Evolutionary conservation across 345 rosid species (phyloP).

Genomic region (Tarenaya hassleriana): DNA sequence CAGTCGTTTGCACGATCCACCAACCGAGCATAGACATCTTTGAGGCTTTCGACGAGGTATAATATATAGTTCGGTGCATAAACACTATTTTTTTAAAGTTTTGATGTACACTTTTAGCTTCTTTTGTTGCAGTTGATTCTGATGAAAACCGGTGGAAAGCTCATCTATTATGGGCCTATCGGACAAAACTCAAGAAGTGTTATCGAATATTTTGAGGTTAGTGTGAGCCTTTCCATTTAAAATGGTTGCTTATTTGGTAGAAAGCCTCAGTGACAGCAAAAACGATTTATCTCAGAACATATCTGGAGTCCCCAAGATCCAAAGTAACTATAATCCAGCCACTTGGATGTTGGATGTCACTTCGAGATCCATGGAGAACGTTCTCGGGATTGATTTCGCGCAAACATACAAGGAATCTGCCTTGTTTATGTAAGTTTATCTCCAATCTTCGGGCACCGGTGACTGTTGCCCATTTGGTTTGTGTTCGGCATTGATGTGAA

Average conservation of each 20-base stretch:
- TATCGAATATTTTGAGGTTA: slow-evolving; percentile 38
- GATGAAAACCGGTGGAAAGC: slow-evolving; percentile 38
- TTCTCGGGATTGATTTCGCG: slow-evolving; percentile 38
- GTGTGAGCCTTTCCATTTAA: slow-evolving; percentile 2
- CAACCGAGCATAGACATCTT: slow-evolving; percentile 49
- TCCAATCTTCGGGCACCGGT: slow-evolving; percentile 13
- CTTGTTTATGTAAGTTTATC: slow-evolving; percentile 29
- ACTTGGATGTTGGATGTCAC: slow-evolving; percentile 67
- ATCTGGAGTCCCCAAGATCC: slow-evolving; percentile 44
- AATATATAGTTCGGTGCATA: background rate
- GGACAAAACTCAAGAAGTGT: slow-evolving; percentile 36
- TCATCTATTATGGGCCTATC: slow-evolving; percentile 33
- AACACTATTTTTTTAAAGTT: background rate
- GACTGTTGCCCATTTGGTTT: background rate
- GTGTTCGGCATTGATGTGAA: background rate
- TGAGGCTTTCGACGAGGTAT: slow-evolving; percentile 48
- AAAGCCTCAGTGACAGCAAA: background rate
- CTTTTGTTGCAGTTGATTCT: slow-evolving; percentile 31
- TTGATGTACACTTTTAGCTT: background rate
- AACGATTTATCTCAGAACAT: slow-evolving; percentile 25
- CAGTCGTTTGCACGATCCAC: slow-evolving; percentile 49
- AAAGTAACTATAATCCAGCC: slow-evolving; percentile 49
- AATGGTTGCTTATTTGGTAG: background rate
- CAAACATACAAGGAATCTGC: slow-evolving; percentile 36
- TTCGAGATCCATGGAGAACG: slow-evolving; percentile 34